Evolutionary conservation across 2,329 filamentous ascomycete species (phyloP).

Genomic region (Xylaria arbuscula): DNA sequence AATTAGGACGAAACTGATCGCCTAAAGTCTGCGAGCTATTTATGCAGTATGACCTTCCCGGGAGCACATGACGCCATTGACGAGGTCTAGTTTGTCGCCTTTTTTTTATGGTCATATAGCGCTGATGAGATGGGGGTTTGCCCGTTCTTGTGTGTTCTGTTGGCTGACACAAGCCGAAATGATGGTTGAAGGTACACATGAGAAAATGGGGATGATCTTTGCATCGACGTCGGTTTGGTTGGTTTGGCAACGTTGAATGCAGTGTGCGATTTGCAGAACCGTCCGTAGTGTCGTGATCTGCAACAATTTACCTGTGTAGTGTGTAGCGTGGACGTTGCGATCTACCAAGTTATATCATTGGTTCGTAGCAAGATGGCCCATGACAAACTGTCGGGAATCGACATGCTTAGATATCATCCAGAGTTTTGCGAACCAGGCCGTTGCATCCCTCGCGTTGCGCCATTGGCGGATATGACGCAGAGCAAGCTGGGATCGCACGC

Average conservation of each 20-base stretch:
- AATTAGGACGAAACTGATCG: no score
- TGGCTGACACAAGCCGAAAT: background rate
- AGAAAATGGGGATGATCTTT: background rate
- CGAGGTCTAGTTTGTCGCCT: no score
- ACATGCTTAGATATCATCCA: background rate
- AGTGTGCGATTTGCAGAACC: background rate
- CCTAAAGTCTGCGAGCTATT: no score
- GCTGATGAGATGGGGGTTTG: background rate
- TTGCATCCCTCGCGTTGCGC: slow-evolving; percentile 17
- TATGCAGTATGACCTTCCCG: no score
- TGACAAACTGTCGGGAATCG: slow-evolving; percentile 17
- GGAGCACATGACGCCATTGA: no score
- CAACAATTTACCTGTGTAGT: background rate
- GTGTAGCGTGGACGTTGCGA: background rate
- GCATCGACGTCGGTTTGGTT: background rate
- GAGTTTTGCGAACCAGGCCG: background rate
- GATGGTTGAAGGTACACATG: background rate
- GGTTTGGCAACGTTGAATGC: background rate
- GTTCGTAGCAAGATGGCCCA: background rate
- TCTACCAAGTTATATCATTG: background rate
- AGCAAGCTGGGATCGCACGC: background rate
- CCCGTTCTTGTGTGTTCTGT: no score
- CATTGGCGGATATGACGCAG: slow-evolving; percentile 29
- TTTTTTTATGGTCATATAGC: no score
- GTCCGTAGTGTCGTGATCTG: slow-evolving; percentile 16